Evolutionary conservation across 2,329 filamentous ascomycete species (phyloP).

Genomic region (Paracamarosporium sp.): DNA sequence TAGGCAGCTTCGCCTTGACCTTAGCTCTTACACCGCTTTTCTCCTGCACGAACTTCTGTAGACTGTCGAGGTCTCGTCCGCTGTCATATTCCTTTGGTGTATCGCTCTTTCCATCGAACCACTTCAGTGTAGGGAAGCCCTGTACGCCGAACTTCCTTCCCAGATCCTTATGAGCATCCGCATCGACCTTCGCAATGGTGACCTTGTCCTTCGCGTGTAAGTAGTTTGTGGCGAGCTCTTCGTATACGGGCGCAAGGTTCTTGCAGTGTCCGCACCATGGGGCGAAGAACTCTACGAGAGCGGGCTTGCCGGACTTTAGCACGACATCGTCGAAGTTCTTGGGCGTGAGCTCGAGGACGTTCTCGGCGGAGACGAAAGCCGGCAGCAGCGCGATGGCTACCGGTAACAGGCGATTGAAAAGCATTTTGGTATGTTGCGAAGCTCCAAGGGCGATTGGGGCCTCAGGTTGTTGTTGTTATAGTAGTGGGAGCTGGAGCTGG

Average conservation of each 20-base stretch:
- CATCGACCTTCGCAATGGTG: conserved; percentile 94
- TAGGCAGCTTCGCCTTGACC: conserved; percentile 75
- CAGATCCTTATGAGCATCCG: conserved; percentile 83
- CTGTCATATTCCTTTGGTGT: conserved; percentile 85
- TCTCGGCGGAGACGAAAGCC: conserved; percentile 67
- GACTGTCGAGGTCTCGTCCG: conserved; percentile 84
- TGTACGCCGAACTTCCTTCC: conserved; percentile 87
- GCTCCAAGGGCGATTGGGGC: conserved; percentile 27
- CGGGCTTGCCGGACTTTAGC: conserved; percentile 89
- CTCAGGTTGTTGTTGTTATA: conserved; percentile 17
- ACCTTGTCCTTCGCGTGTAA: conserved; percentile 77
- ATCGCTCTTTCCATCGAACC: conserved; percentile 93
- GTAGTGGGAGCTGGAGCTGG: conserved; percentile 15
- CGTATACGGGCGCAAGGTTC: conserved; percentile 91
- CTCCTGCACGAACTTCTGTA: conserved; percentile 80
- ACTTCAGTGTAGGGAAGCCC: conserved; percentile 97
- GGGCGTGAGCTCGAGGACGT: conserved; percentile 88
- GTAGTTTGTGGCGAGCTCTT: conserved; percentile 81
- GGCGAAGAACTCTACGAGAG: conserved; percentile 97
- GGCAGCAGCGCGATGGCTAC: conserved; percentile 41
- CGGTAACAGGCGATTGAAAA: conserved; percentile 40
- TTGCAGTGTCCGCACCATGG: conserved; percentile 99
- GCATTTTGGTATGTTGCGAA: conserved; percentile 28
- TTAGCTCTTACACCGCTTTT: conserved; percentile 87
- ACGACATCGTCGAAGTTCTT: conserved; percentile 91